Base-by-base conservation (phyloP, 2,329 filamentous ascomycete genomes). In the Phaeosphaeria sp. region DNA sequence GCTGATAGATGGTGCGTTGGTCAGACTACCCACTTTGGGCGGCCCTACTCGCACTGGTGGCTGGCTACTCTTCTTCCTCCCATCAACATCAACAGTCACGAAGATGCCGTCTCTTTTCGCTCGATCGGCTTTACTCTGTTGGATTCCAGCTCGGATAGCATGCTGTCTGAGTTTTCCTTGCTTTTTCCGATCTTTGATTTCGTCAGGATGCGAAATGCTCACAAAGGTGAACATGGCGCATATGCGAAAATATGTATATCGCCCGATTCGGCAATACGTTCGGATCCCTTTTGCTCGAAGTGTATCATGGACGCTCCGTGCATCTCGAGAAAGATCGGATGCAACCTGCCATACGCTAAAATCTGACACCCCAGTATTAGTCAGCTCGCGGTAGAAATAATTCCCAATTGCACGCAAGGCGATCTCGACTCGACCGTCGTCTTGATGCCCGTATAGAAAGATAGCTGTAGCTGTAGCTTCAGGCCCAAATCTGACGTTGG, bases 201-300 rank as follows among this genome's bases (percentile, higher is more conserved):
- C 48, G n/a, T 53, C 51, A 10, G 61, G 63, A 44, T 62, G 55
- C 21, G 50, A 55, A 22, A 62, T 39, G 9, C 56, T 60, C 7
- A 66, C 59, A n/a, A 62, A 66, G n/a, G 62, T 41, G 42, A 58
- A 66, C 60, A 65, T 65, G 11, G 36, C 36, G 36, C 11, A 44
- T 23, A 13, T 30, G n/a, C n/a, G 21, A 22, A 21, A 20, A 11
- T 2, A 17, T 27, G 36, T 20, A 7, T 43, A 9, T 39, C 47
- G 25, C 49, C 39, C 17, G 20, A 51, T 25, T 3, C n/a, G 49
- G 49, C 39, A 44, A 22, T 51, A 51, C 27, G 36, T 51, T 18
- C 21, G 9, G 17, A 3, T 18, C 23, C 46, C 17, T 27, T 25
- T 48, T 13, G 46, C 33, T 17, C 6, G 36, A n/a, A n/a, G 36